Evolutionary conservation across 164 flowering plant genomes (phyloP).

Genomic region (Hamamelis virginiana): DNA sequence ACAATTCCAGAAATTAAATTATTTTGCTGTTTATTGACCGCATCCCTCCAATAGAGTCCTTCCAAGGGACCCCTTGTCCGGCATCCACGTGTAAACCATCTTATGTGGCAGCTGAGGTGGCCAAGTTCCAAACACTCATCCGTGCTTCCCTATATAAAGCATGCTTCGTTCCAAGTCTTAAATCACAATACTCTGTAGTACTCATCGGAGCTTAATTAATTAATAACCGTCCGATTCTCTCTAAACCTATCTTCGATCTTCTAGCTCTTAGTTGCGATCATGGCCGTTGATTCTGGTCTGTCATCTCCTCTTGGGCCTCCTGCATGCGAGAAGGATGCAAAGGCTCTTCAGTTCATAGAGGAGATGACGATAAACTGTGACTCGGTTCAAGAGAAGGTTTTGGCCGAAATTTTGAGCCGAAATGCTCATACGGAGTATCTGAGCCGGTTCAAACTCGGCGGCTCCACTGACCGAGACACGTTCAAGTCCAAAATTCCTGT

Average conservation of each 20-base stretch:
- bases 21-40: background rate
- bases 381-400: constrained; percentile 51
- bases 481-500: constrained; percentile 65
- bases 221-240: background rate
- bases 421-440: constrained; percentile 70
- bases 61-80: background rate
- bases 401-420: constrained; percentile 48
- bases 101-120: background rate
- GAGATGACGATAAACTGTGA: constrained; percentile 58
- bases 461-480: constrained; percentile 49
- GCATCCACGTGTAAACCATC: background rate
- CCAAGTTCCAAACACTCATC: background rate
- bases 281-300: constrained; percentile 31
- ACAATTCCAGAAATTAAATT: background rate
- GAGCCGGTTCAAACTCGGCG: constrained; percentile 31
- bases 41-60: background rate
- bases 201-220: background rate
- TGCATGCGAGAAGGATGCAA: constrained; percentile 46
- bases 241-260: too few relatives aligned
- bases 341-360: constrained; percentile 64
- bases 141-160: constrained; percentile 1
- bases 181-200: background rate
- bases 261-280: constrained; percentile 10
- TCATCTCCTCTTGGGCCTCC: constrained; percentile 31
- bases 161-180: background rate